Evolutionary conservation across 1,284 basidiomycete genomes (phyloP).

Genomic region (Wallemia ichthyophaga): DNA sequence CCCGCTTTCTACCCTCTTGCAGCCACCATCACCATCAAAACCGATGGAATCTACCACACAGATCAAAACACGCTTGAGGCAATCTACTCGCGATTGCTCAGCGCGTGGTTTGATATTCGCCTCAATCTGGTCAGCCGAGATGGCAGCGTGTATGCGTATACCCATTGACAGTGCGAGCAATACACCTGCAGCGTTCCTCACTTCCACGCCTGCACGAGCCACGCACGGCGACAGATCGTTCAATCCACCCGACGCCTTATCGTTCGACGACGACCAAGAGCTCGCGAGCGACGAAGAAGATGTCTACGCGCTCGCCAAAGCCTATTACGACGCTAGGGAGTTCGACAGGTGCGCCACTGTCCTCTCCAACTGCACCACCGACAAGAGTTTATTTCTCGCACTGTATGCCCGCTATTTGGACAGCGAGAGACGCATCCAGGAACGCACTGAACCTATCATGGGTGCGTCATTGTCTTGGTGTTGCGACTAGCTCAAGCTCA

Average conservation of each 20-base stretch:
- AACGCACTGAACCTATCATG: conserved; percentile 8
- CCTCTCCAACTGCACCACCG: conserved; percentile 30
- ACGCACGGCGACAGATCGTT: not conserved
- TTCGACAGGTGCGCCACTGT: conserved; percentile 39
- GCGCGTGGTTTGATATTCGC: not conserved
- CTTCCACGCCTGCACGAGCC: not conserved
- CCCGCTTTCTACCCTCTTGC: not conserved
- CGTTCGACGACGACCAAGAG: not conserved
- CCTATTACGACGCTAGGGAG: conserved; percentile 48
- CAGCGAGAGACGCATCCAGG: conserved; percentile 9
- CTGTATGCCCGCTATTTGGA: conserved; percentile 49
- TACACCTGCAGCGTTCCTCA: not conserved
- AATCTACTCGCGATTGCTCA: not conserved
- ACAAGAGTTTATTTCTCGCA: conserved; percentile 43
- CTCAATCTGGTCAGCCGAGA: not conserved
- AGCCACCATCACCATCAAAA: not conserved
- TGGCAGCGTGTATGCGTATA: not conserved
- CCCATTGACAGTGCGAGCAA: not conserved
- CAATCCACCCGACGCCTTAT: not conserved
- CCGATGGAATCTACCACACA: not conserved
- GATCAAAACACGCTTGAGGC: not conserved
- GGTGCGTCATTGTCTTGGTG: conserved; percentile 10
- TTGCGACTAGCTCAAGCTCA: not conserved
- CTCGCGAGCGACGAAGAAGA: conserved; percentile 17
- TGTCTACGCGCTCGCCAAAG: conserved; percentile 33